Percentiles rank a stretch among this genome's conserved stretches.
phyloP scores from a whole-genome alignment of 179 eudicot species.

The Gypsophila paniculata region DNA sequence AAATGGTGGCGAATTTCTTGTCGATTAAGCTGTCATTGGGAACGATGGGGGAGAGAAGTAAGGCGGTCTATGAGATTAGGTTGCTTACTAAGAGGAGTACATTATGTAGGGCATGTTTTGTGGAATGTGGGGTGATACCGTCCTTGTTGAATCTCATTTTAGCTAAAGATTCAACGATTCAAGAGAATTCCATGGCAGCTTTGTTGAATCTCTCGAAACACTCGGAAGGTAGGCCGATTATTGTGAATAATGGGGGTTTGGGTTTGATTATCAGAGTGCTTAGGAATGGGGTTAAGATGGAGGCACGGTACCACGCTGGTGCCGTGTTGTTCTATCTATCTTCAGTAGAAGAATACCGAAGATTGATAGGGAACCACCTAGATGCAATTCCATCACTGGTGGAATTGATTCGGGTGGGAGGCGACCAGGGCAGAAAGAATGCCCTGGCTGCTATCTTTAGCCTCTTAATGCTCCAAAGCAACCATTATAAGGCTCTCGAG shows the following conservation, averaged over 20 bases:
- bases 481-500: slow-evolving; percentile 51
- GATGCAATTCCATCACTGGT: slow-evolving; percentile 53
- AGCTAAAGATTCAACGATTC: slow-evolving; percentile 38
- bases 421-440: slow-evolving; percentile 54
- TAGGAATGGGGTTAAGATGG: slow-evolving; percentile 47
- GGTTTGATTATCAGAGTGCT: slow-evolving; percentile 42
- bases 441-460: slow-evolving; percentile 60
- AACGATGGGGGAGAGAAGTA: slow-evolving; percentile 37
- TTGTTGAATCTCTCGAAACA: slow-evolving; percentile 69
- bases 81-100: slow-evolving; percentile 57
- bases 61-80: slow-evolving; percentile 66
- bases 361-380: slow-evolving; percentile 45
- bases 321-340: slow-evolving; percentile 78
- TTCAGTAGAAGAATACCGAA: slow-evolving; percentile 58
- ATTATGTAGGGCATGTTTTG: slow-evolving; percentile 65
- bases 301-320: slow-evolving; percentile 69
- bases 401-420: slow-evolving; percentile 48
- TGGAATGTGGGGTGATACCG: slow-evolving; percentile 59
- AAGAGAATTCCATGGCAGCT: slow-evolving; percentile 72
- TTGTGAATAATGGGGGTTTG: slow-evolving; percentile 58
- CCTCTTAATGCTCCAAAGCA: slow-evolving; percentile 51
- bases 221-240: slow-evolving; percentile 35
- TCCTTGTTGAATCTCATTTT: slow-evolving; percentile 48
- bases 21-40: slow-evolving; percentile 47
- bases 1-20: slow-evolving; percentile 46